phyloP scores from a whole-genome alignment of 768 basidiomycete genomes.

The Candolleomyces efflorescens region DNA sequence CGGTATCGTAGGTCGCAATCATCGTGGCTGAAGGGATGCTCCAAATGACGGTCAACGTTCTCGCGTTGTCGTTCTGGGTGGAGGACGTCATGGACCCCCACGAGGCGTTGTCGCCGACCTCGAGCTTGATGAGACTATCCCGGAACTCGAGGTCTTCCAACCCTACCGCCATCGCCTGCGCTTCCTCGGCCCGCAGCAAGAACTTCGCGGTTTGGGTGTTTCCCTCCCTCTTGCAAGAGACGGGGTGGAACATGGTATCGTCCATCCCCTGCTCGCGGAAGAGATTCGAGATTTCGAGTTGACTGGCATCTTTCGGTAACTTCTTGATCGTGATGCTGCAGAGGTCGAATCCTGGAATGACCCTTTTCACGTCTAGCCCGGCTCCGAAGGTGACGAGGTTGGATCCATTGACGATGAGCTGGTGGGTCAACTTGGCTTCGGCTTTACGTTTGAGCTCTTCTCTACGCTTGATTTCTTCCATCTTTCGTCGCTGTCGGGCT shows the following conservation, averaged over 20 bases:
- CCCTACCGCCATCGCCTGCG: conserved; percentile 34
- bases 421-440: conserved; percentile 8
- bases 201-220: conserved; percentile 37
- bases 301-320: conserved; percentile 3
- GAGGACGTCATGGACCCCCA: conserved; percentile 36
- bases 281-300: neutral
- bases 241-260: conserved; percentile 1
- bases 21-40: conserved; percentile 40
- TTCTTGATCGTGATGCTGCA: conserved; percentile 10
- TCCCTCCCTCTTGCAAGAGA: conserved; percentile 15
- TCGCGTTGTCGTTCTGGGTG: conserved; percentile 17
- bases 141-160: conserved; percentile 49
- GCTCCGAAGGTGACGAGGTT: conserved; percentile 13
- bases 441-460: neutral
- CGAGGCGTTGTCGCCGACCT: conserved; percentile 33
- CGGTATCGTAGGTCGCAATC: conserved; percentile 36
- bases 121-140: conserved; percentile 37
- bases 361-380: conserved; percentile 9
- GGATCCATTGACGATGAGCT: conserved; percentile 10
- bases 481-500: neutral
- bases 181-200: conserved; percentile 37
- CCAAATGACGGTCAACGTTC: conserved; percentile 51
- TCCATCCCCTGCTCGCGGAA: conserved; percentile 7
- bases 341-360: conserved; percentile 15
- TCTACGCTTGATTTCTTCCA: neutral